Base-by-base conservation (phyloP, 495 filamentous ascomycete genomes). In the Aspergillus leporis region DNA sequence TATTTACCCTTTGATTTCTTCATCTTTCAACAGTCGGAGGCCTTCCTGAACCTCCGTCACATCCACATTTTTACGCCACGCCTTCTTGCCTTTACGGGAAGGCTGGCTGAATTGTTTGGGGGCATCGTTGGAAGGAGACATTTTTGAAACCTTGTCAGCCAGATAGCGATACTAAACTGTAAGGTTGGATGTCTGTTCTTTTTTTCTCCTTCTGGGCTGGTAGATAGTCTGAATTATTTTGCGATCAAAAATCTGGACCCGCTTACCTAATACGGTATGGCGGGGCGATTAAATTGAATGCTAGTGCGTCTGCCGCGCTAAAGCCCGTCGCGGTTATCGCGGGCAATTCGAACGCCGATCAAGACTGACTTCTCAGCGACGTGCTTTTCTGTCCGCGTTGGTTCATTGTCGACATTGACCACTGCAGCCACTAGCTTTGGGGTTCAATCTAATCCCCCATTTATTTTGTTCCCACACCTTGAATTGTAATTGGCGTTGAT, bases 41-140 rank as follows among this genome's bases (percentile, higher is more conserved):
- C 95, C 94, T 61, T 87, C 78, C 62, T 91, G 82, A 23, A 98
- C 81, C 55, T 94, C 87, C 14, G 90, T 85, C 50, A 98, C 81
- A 73, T 98, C 92, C 66, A 98, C 90, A 78, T 98, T 95, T 73
- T 98, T 98, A 63, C 94, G 83, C 94, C 94, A 98, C 19, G 94
- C 94, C 74, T 93, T 97, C 78, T 98, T 98, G 61, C 94, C 93
- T 73, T 98, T 98, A 67, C 94, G 82, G 12, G 93, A 97, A 43
- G 93, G 87, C 72, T 98, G 94, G 62, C 87, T 92, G 62, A 77
- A 81, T 63, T 85, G 81, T 45, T 80, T 75, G 14, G 85, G 85
- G 23, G 85, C 74, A 56, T 72, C 73, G 50, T 71, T 56, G 16
- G 63, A 58, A 21, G 66, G 62, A 55, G 75, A 76, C 76, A 78